phyloP scores from a whole-genome alignment of 768 basidiomycete species.

The Gloeophyllum trabeum region DNA sequence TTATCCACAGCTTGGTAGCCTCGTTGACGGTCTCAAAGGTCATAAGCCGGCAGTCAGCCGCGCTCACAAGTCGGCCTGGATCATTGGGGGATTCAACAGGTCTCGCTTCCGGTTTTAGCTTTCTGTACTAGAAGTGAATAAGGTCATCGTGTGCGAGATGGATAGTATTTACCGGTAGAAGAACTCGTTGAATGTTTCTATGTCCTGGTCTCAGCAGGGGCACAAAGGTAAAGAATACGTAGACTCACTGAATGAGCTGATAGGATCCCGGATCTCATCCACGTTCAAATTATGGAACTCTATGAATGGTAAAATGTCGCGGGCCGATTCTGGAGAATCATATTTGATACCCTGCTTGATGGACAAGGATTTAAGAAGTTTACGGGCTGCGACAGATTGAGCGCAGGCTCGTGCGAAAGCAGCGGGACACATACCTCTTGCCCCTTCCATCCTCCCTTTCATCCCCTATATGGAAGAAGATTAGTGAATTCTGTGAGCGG shows the following conservation, averaged over 20 bases:
- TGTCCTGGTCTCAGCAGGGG: not conserved
- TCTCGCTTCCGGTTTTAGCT: conserved; percentile 76
- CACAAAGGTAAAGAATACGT: not conserved
- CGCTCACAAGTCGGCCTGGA: conserved; percentile 69
- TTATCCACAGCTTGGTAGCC: conserved; percentile 92
- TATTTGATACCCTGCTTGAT: conserved; percentile 94
- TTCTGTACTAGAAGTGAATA: conserved; percentile 23
- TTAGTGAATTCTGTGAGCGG: too few relatives aligned
- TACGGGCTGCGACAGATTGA: conserved; percentile 37
- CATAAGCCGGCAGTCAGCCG: conserved; percentile 97
- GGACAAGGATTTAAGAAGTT: conserved; percentile 80
- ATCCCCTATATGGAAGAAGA: conserved; percentile 68
- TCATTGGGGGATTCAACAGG: conserved; percentile 66
- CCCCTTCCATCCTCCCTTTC: conserved; percentile 82
- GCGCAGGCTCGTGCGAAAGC: not conserved
- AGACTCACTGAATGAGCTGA: conserved; percentile 70
- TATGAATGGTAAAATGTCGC: conserved; percentile 81
- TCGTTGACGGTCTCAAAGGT: conserved; percentile 79
- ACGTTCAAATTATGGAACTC: conserved; percentile 81
- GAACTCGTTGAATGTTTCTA: conserved; percentile 90
- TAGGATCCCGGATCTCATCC: conserved; percentile 73
- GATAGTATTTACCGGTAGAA: conserved; percentile 52
- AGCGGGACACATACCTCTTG: conserved; percentile 42
- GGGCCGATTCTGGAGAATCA: conserved; percentile 73
- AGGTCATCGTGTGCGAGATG: not conserved